Evolutionary conservation across 371 early-diverging fungal genomes (phyloP), one percentile per base, ranked within the genome.

Genomic region (Choanephora cucurbitarum): DNA sequence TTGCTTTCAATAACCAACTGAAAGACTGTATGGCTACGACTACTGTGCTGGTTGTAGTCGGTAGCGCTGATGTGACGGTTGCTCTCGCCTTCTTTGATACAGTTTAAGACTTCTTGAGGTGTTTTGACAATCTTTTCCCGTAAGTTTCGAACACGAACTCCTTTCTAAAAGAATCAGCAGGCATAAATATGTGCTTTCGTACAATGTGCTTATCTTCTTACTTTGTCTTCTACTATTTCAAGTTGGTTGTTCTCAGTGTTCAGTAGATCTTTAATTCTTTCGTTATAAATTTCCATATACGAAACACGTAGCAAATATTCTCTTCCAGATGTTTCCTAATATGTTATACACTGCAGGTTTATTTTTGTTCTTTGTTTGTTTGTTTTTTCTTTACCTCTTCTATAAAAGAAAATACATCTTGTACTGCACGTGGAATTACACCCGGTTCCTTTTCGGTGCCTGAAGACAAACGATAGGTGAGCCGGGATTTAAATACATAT

Each of bases 231-330:
- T 10, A 58, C 50, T 43, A 95, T 93, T 58, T 85, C 80, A 15
- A 96, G 65, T 49, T 95, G 91, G 41, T 76, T 79, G 37, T 85
- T 86, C 14, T 85, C 80, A 0, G 95, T 94, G 19, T 86, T 70
- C 7, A 92, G 72, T 15, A 96, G 69, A 72, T 96, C 95, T 17
- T 82, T 78, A 48, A 95, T 86, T 5, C 79, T 83, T 61, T 99
- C 99, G 70, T 96, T 96, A 68, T 98, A 99, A 34, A 99, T 96
- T 72, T 99, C 99, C 47, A 97, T 57, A 67, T 94, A 99, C 2
- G 97, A 93, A 13, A 98, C 96, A 45, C 94, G 86, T 31, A 96
- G 60, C 19, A 95, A 72, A 59, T 89, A 95, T 67, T 94, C 93
- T 23, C 90, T 84, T 40, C 84, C 72, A 5, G 58, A 55, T 17